Base-by-base conservation (phyloP, 352 stramenopile genomes). In the Peronospora farinosa region DNA sequence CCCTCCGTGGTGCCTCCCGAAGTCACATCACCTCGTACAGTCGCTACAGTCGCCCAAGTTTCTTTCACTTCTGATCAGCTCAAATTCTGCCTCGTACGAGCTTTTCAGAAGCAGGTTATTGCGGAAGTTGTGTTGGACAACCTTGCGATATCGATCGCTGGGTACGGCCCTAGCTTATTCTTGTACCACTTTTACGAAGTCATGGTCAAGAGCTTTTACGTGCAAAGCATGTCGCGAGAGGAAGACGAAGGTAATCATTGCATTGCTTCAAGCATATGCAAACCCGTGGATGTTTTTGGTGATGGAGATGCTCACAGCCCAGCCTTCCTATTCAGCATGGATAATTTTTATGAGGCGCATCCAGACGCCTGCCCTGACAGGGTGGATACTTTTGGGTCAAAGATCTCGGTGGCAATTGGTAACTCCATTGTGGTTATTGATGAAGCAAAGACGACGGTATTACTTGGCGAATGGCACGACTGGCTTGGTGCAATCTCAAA, bases 171-270 rank as follows among this genome's bases (percentile, higher is more conserved):
- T 0, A 75, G 72, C 19, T 63, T 92, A 11, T 95, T 93, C 44
- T 81, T 74, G 13, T 95, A 80, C 30, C 84, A 95, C 54, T 65
- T 69, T 10, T 95, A 92, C 45, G 68, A 85, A 17, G 42, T 88
- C 8, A 45, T 64, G 23, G 73, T 88, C 15, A 50, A 51, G 9
- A 78, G 86, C 13, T 95, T 91, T 63, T 95, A 78, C 43, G 48
- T 93, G 7, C 80, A 93, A 54, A 89, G 81, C 28, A 81, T 78
- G 44, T 51, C 71, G 5, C 71, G 54, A 40, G 48, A 68, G 1
- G 40, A 71, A 7, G 45, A 65, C 0, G 45, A 47, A 33, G 63
- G 52, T 10, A 86, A 73, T 40, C 61, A 88, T 31, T 94, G 84
- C 16, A 80, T 94, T 44, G 76, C 77, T 33, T 92, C 81, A 11